phyloP scores from a whole-genome alignment of 768 basidiomycete species.

The Grammothele lineata region DNA sequence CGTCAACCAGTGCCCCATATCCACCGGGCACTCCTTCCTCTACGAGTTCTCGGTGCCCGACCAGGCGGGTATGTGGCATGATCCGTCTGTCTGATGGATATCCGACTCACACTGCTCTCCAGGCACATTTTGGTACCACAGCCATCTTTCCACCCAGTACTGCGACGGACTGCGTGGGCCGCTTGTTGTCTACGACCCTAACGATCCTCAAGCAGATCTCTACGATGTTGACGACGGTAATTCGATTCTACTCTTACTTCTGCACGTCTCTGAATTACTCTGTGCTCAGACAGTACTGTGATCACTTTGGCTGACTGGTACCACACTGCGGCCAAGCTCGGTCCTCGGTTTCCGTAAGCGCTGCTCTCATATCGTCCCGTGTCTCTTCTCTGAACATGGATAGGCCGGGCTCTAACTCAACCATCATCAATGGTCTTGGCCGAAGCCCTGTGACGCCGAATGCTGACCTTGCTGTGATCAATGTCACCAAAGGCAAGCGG shows the following conservation, averaged over 20 bases:
- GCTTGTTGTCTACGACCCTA: constrained; percentile 26
- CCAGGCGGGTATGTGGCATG: constrained; percentile 20
- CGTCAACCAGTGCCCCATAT: constrained; percentile 36
- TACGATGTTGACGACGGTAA: constrained; percentile 29
- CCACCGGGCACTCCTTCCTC: constrained; percentile 33
- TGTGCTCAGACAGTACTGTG: constrained; percentile 36
- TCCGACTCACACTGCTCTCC: too few species aligned
- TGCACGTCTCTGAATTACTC: constrained; percentile 16
- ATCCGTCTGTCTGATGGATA: too few species aligned
- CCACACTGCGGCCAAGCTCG: constrained; percentile 16
- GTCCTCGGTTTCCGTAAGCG: constrained; percentile 12
- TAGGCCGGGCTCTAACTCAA: constrained; percentile 29
- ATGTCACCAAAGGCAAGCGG: constrained; percentile 18
- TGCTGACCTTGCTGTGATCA: constrained; percentile 28
- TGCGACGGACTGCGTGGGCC: constrained; percentile 39
- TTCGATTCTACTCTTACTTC: constrained; percentile 11
- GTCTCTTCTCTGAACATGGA: constrained; percentile 10
- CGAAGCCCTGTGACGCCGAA: constrained; percentile 32
- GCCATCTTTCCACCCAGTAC: constrained; percentile 35
- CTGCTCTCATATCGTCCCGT: background rate
- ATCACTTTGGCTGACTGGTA: constrained; percentile 47
- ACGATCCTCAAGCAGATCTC: constrained; percentile 22
- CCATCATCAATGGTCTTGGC: constrained; percentile 44
- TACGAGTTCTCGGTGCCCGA: constrained; percentile 31
- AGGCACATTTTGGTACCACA: constrained; percentile 37